A percentile compares a stretch with the other conserved stretches of the same genome.
phyloP scores from a whole-genome alignment of 176 grass and related monocot genomes.

The Tillandsia leiboldiana region DNA sequence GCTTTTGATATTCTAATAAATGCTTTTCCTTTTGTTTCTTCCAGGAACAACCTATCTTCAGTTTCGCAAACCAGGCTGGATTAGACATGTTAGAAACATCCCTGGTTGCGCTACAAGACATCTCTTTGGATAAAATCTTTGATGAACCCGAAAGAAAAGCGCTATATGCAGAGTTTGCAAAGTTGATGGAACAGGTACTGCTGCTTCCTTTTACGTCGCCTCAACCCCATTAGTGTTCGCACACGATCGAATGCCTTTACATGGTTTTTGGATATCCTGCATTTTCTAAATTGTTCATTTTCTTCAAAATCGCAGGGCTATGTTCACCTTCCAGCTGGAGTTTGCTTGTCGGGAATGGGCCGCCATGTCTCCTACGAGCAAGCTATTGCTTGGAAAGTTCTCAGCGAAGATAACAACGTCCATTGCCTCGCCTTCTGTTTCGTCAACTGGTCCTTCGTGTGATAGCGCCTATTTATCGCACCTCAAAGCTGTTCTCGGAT shows the following conservation, averaged over 20 bases:
- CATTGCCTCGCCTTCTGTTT: conserved; percentile 92
- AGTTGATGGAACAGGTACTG: conserved; percentile 92
- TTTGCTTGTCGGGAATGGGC: conserved; percentile 88
- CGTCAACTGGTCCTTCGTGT: conserved; percentile 88
- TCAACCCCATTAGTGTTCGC: background rate
- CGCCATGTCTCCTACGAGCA: conserved; percentile 82
- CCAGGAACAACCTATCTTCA: conserved; percentile 72
- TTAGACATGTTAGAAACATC: conserved; percentile 98
- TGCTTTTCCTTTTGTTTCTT: conserved; percentile 13
- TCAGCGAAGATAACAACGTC: conserved; percentile 48
- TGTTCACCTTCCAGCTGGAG: conserved; percentile 58
- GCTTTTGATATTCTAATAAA: background rate
- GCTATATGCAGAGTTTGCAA: conserved; percentile 48
- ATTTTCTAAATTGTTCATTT: background rate
- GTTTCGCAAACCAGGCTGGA: conserved; percentile 90
- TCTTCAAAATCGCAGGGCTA: conserved; percentile 38
- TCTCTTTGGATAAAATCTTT: conserved; percentile 91
- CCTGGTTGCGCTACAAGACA: conserved; percentile 81
- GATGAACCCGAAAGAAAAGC: conserved; percentile 64
- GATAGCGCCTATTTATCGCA: conserved; percentile 21
- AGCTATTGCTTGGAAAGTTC: conserved; percentile 78
- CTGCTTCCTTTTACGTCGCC: background rate
- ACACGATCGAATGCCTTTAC: background rate
- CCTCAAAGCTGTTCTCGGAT: conserved; percentile 1
- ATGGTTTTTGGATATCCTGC: background rate